These are phyloP conservation scores for Acacia pycnantha DNA, from an alignment of 331 rosid species.

Conservation along the genomic window DNA sequence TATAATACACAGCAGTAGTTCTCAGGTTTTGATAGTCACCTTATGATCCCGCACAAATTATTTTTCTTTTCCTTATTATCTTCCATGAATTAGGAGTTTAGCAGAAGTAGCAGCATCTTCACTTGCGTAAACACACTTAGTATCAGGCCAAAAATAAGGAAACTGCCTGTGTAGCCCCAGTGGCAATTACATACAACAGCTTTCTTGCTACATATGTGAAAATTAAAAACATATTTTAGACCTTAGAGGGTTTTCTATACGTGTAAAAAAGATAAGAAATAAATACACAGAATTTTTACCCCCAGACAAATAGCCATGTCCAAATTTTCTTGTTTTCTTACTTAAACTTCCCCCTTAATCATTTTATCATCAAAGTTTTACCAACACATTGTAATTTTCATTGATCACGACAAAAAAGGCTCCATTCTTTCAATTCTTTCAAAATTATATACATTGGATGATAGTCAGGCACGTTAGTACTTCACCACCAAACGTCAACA, in stretches of 20 bases:
- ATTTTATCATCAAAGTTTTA: neutral
- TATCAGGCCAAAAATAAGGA: slow-evolving; percentile 14
- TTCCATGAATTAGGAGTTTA: neutral
- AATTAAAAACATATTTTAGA: neutral
- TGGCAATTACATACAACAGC: neutral
- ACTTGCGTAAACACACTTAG: neutral
- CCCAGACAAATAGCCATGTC: neutral
- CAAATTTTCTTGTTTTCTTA: neutral
- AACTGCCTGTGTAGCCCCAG: neutral
- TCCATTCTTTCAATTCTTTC: neutral
- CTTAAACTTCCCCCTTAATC: slow-evolving; percentile 1
- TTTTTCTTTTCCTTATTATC: neutral
- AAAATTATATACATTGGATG: neutral
- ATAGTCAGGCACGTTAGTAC: neutral
- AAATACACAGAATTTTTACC: neutral
- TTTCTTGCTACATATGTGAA: neutral
- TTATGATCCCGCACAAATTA: neutral
- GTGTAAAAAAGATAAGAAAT: neutral
- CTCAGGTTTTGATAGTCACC: neutral
- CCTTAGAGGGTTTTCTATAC: neutral
- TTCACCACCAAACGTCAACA: neutral
- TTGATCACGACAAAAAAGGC: neutral
- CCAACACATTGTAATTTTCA: neutral
- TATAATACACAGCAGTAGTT: neutral
- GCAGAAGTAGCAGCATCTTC: neutral